Percentiles rank a stretch among this genome's conserved stretches.
phyloP scores from a whole-genome alignment of 352 stramenopile genomes.

The Phytophthora fragariaefolia region DNA sequence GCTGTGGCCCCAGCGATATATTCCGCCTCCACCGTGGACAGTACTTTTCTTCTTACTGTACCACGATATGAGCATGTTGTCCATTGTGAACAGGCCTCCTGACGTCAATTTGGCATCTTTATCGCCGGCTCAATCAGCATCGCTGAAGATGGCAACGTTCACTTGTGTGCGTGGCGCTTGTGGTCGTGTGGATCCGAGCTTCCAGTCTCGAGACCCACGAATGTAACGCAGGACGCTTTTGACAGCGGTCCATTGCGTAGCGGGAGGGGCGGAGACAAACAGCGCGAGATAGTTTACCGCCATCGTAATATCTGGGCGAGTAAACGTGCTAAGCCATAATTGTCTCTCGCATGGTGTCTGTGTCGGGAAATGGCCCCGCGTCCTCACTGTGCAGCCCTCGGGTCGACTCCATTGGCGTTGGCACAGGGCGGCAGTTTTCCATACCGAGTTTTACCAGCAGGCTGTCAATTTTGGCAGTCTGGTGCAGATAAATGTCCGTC shows the following conservation, averaged over 20 bases:
- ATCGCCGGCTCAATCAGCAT: constrained; percentile 8
- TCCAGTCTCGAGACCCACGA: background rate
- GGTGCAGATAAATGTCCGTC: background rate
- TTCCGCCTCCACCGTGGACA: constrained; percentile 13
- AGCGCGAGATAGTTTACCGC: constrained; percentile 7
- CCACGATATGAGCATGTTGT: constrained; percentile 12
- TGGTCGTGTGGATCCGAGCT: background rate
- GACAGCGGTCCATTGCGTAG: constrained; percentile 1
- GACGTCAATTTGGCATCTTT: constrained; percentile 18
- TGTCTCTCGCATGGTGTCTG: constrained; percentile 1
- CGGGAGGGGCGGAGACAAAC: background rate
- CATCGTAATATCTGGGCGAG: constrained; percentile 1
- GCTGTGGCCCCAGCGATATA: constrained; percentile 13
- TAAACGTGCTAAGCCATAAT: constrained; percentile 5
- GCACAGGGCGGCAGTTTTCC: constrained; percentile 10
- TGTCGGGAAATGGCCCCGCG: background rate
- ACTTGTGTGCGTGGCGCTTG: background rate
- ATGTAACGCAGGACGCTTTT: constrained; percentile 4
- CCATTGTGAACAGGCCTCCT: constrained; percentile 2
- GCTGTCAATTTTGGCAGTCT: background rate
- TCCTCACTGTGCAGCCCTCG: background rate
- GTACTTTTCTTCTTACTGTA: constrained; percentile 16
- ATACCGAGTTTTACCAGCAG: constrained; percentile 7
- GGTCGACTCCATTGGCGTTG: constrained; percentile 5
- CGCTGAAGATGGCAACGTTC: background rate